Evolutionary conservation across 306 rosid genomes (phyloP).

Genomic region (Vicia villosa): DNA sequence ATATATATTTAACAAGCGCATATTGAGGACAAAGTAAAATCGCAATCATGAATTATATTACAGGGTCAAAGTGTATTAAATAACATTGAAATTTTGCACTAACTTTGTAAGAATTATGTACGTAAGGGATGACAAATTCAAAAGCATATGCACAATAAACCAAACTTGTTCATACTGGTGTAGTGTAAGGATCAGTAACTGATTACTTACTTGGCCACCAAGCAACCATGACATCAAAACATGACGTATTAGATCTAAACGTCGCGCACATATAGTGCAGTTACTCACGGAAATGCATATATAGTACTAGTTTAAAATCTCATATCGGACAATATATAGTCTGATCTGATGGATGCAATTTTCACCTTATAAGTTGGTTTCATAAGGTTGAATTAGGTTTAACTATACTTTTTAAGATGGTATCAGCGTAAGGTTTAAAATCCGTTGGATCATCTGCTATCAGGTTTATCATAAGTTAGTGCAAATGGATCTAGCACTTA

Average conservation of each 20-base stretch:
- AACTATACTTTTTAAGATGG: no score
- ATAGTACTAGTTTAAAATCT: no score
- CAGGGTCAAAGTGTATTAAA: conserved; percentile 1
- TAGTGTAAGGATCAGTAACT: background rate
- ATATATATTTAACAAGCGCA: background rate
- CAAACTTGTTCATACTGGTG: conserved; percentile 33
- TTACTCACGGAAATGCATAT: no score
- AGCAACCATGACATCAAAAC: background rate
- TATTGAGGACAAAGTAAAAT: background rate
- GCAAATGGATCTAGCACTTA: background rate
- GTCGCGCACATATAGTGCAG: no score
- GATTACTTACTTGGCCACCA: conserved; percentile 2
- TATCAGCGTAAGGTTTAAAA: no score
- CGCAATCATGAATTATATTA: background rate
- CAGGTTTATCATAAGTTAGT: background rate
- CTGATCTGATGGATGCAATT: no score
- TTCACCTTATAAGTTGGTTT: no score
- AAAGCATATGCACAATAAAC: background rate
- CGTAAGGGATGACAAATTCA: background rate
- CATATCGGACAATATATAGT: no score
- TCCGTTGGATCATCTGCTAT: no score
- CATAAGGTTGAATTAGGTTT: no score
- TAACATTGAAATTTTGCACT: background rate
- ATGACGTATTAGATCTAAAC: background rate
- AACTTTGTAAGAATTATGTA: background rate